phyloP scores from a whole-genome alignment of 2,329 filamentous ascomycete species.

The Grosmannia penicillata region DNA sequence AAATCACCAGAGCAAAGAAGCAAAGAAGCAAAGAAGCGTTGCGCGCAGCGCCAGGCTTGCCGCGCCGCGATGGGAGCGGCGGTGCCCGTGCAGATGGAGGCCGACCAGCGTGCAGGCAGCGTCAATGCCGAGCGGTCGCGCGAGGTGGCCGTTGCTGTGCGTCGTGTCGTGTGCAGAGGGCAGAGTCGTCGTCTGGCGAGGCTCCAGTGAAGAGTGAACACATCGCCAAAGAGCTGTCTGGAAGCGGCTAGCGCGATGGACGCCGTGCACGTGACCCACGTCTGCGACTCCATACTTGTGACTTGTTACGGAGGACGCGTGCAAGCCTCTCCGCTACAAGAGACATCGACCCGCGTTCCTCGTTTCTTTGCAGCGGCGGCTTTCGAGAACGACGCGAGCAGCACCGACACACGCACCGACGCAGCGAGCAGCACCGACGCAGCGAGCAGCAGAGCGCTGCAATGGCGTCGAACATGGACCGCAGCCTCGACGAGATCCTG shows the following conservation, averaged over 20 bases:
- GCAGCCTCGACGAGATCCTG: slow-evolving; percentile 42
- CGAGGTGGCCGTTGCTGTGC: not conserved
- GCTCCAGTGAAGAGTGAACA: not conserved
- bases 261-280: not conserved
- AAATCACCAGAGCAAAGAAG: not conserved
- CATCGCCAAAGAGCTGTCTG: not conserved
- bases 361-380: too few species aligned
- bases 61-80: not conserved
- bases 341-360: too few species aligned
- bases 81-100: not conserved
- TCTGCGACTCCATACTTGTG: too few species aligned
- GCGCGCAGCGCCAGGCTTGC: slow-evolving; percentile 1
- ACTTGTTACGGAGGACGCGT: too few species aligned
- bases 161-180: too few species aligned
- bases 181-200: too few species aligned
- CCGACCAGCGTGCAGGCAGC: not conserved
- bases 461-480: slow-evolving; percentile 25
- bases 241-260: not conserved
- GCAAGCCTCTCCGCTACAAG: too few species aligned
- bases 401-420: too few species aligned
- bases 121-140: slow-evolving; percentile 26
- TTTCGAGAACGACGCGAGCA: too few species aligned
- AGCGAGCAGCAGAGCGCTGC: not conserved
- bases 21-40: not conserved
- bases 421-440: too few species aligned